phyloP scores from a whole-genome alignment of 2,329 filamentous ascomycete genomes.

The Xylariaceae sp. region DNA sequence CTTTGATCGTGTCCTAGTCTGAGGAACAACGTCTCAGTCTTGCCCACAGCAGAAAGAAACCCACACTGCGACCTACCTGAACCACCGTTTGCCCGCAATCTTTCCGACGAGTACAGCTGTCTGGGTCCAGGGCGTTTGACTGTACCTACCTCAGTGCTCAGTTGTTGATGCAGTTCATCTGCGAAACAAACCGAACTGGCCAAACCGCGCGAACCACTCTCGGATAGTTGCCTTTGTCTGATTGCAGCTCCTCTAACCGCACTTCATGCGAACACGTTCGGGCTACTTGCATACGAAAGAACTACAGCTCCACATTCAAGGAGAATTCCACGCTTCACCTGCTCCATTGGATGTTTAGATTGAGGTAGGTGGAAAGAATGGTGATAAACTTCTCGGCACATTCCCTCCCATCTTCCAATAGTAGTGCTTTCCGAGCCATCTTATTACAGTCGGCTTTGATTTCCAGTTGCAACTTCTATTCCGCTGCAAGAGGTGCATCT shows the following conservation, averaged over 20 bases:
- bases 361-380: constrained; percentile 16
- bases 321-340: constrained; percentile 16
- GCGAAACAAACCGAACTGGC: constrained; percentile 30
- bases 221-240: constrained; percentile 37
- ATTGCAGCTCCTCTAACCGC: constrained; percentile 36
- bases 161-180: constrained; percentile 22
- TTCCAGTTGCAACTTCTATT: too few relatives aligned
- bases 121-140: constrained; percentile 22
- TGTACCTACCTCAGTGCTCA: constrained; percentile 13
- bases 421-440: not conserved
- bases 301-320: constrained; percentile 33
- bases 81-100: constrained; percentile 28
- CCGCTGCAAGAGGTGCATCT: not conserved
- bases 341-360: constrained; percentile 5
- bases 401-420: constrained; percentile 20
- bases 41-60: constrained; percentile 1
- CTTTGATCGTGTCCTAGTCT: constrained; percentile 22
- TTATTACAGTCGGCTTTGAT: not conserved
- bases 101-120: constrained; percentile 22
- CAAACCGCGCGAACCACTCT: constrained; percentile 30
- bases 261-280: constrained; percentile 45
- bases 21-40: constrained; percentile 34
- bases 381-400: constrained; percentile 8
- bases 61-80: not conserved
- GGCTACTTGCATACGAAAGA: constrained; percentile 44